Evolutionary conservation across 192 early-diverging fungal genomes (phyloP).

Genomic region (Entomortierella lignicola): DNA sequence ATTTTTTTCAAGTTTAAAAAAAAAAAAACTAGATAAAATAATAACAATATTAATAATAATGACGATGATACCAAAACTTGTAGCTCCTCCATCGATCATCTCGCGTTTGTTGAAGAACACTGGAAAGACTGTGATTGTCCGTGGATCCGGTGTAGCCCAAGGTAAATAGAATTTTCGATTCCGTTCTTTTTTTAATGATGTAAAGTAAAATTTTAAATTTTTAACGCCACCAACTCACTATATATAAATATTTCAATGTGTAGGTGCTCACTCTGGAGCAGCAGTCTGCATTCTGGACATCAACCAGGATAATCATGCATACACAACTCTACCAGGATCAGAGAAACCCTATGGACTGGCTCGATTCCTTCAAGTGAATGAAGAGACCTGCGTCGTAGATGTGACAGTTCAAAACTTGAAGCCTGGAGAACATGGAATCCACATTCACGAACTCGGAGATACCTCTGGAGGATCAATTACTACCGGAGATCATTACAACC

Average conservation of each 20-base stretch:
- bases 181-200: no score
- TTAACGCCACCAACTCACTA: not conserved
- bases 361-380: slow-evolving; percentile 82
- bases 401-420: slow-evolving; percentile 77
- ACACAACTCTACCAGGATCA: slow-evolving; percentile 12
- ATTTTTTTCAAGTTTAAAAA: no score
- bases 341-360: slow-evolving; percentile 72
- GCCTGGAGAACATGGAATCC: slow-evolving; percentile 74
- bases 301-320: slow-evolving; percentile 32
- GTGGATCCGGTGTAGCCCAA: slow-evolving; percentile 76
- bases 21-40: no score
- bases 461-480: slow-evolving; percentile 68
- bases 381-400: slow-evolving; percentile 80
- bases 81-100: slow-evolving; percentile 74
- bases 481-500: slow-evolving; percentile 67
- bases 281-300: slow-evolving; percentile 93
- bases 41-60: no score
- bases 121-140: slow-evolving; percentile 80
- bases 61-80: no score
- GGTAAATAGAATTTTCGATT: slow-evolving; percentile 53
- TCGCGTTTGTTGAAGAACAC: slow-evolving; percentile 74
- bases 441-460: slow-evolving; percentile 86
- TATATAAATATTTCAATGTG: not conserved
- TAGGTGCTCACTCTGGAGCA: slow-evolving; percentile 74
- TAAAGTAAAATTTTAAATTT: no score